A percentile compares a stretch with the other conserved stretches of the same genome.
phyloP scores from a whole-genome alignment of 306 rosid genomes.

The Prinsepia uniflora region DNA sequence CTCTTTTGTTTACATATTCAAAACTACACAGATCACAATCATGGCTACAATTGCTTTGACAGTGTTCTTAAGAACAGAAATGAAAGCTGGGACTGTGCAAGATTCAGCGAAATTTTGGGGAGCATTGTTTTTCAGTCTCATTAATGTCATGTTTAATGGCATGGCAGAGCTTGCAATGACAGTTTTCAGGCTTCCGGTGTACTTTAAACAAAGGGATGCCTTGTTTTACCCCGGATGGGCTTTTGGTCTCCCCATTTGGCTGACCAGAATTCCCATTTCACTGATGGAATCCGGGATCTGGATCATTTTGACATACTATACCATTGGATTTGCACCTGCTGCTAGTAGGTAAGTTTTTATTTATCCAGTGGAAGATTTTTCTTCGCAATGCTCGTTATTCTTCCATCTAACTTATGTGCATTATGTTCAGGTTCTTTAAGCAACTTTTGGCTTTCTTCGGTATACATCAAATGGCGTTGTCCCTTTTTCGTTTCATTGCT shows the following conservation, averaged over 20 bases:
- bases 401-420: constrained; percentile 1
- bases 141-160: constrained; percentile 43
- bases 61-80: constrained; percentile 50
- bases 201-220: constrained; percentile 29
- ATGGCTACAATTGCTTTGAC: constrained; percentile 49
- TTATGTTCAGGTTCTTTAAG: constrained; percentile 50
- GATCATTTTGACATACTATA: constrained; percentile 36
- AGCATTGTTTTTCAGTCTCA: constrained; percentile 48
- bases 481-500: constrained; percentile 45
- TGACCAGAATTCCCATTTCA: constrained; percentile 29
- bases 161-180: constrained; percentile 26
- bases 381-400: background rate
- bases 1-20: constrained; percentile 57
- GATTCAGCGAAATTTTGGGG: constrained; percentile 42
- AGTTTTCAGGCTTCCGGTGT: constrained; percentile 30
- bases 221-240: constrained; percentile 33
- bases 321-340: constrained; percentile 58
- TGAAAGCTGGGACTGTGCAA: constrained; percentile 23
- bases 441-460: constrained; percentile 43
- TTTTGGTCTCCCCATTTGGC: constrained; percentile 25
- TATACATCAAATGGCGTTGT: constrained; percentile 63
- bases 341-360: constrained; percentile 38
- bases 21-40: constrained; percentile 42
- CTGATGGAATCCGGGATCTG: constrained; percentile 24
- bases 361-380: background rate